These are phyloP conservation scores for Alloteropsis semialata DNA, from an alignment of 176 grass and related monocot species.

Conservation along the genomic window DNA sequence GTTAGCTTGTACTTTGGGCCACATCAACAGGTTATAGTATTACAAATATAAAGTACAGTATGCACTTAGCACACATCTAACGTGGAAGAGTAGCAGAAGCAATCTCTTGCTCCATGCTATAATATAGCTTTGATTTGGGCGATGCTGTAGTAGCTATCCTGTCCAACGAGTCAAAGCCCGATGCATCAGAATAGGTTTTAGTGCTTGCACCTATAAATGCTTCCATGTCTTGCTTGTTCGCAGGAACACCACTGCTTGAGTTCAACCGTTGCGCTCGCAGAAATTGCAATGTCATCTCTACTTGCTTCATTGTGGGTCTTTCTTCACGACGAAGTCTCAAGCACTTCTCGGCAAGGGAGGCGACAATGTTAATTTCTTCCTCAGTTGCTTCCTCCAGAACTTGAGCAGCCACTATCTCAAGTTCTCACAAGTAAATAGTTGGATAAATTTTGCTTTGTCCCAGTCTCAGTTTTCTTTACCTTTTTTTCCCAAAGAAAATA, in stretches of 20 bases:
- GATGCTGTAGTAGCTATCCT: background rate
- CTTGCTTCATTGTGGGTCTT: background rate
- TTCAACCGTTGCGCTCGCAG: background rate
- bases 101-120: background rate
- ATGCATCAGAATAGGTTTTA: background rate
- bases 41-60: background rate
- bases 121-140: background rate
- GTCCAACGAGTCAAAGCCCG: background rate
- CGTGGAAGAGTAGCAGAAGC: background rate
- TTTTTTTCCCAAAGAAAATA: background rate
- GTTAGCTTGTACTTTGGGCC: too few species aligned
- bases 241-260: background rate
- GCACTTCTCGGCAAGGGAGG: background rate
- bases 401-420: background rate
- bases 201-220: background rate
- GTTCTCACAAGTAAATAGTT: background rate
- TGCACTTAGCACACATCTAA: background rate
- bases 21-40: too few species aligned
- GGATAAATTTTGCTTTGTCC: background rate
- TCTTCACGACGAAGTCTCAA: background rate
- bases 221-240: background rate
- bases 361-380: background rate
- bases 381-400: background rate
- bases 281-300: background rate
- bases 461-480: too few species aligned